A percentile compares a stretch with the other conserved stretches of the same genome.
These are phyloP conservation scores for Ceratobasidium sp. DNA, from an alignment of 1,284 basidiomycete species.

Conservation along the genomic window DNA sequence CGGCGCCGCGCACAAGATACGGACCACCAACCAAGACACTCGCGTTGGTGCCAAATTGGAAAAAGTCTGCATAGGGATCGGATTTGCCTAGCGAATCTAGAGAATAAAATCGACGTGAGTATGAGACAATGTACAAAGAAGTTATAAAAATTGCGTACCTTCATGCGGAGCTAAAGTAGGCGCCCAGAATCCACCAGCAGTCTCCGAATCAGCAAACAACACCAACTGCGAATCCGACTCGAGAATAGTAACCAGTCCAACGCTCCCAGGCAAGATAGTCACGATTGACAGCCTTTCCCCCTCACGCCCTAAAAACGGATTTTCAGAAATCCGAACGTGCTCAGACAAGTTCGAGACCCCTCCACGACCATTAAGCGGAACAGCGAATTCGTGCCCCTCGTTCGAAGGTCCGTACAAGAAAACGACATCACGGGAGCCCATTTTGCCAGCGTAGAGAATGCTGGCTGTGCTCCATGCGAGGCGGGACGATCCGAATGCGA, in stretches of 20 bases:
- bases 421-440: slow-evolving; percentile 72
- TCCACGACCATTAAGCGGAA: slow-evolving; percentile 53
- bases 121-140: background rate
- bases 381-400: slow-evolving; percentile 69
- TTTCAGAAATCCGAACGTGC: slow-evolving; percentile 8
- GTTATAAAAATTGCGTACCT: slow-evolving; percentile 15
- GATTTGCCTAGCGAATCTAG: slow-evolving; percentile 51
- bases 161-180: slow-evolving; percentile 57
- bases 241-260: slow-evolving; percentile 69
- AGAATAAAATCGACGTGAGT: slow-evolving; percentile 11
- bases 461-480: slow-evolving; percentile 60
- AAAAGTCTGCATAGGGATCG: slow-evolving; percentile 58
- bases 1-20: slow-evolving; percentile 64
- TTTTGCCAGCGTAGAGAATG: slow-evolving; percentile 71
- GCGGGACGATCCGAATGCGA: slow-evolving; percentile 45
- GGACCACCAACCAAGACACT: slow-evolving; percentile 67
- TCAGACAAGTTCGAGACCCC: background rate
- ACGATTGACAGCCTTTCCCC: slow-evolving; percentile 58
- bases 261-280: slow-evolving; percentile 64
- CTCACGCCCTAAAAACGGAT: too few relatives aligned
- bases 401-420: slow-evolving; percentile 70
- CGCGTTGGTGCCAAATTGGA: slow-evolving; percentile 63
- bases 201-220: slow-evolving; percentile 69
- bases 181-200: slow-evolving; percentile 68
- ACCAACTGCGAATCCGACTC: slow-evolving; percentile 73